Evolutionary conservation across 306 rosid genomes (phyloP).

Genomic region (Sicyos baderoa): DNA sequence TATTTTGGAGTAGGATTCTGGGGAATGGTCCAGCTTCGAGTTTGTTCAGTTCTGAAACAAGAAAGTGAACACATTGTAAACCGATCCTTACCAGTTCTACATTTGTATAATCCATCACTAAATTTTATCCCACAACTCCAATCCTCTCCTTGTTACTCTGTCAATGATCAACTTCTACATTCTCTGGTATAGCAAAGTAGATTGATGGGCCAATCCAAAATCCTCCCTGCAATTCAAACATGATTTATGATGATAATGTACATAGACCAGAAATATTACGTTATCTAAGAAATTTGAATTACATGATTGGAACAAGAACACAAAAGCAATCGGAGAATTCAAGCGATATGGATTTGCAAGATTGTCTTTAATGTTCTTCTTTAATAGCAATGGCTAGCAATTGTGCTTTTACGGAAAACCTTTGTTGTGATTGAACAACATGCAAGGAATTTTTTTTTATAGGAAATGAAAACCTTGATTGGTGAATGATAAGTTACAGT

Average conservation of each 20-base stretch:
- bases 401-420: no score
- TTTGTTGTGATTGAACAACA: no score
- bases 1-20: neutral
- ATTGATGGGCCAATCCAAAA: neutral
- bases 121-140: neutral
- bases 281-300: neutral
- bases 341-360: no score
- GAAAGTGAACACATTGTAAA: neutral
- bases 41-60: slow-evolving; percentile 1
- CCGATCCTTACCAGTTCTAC: neutral
- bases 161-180: neutral
- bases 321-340: no score
- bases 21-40: neutral
- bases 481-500: no score
- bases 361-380: no score
- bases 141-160: neutral
- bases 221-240: neutral
- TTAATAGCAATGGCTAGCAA: no score
- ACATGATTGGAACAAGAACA: no score
- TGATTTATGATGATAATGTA: neutral
- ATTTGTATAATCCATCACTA: neutral
- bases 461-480: no score
- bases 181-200: slow-evolving; percentile 4
- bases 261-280: neutral
- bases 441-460: no score